Evolutionary conservation across 768 basidiomycete genomes (phyloP), one percentile per base, ranked within the genome.

Genomic region (Auricularia auricula-judae): DNA sequence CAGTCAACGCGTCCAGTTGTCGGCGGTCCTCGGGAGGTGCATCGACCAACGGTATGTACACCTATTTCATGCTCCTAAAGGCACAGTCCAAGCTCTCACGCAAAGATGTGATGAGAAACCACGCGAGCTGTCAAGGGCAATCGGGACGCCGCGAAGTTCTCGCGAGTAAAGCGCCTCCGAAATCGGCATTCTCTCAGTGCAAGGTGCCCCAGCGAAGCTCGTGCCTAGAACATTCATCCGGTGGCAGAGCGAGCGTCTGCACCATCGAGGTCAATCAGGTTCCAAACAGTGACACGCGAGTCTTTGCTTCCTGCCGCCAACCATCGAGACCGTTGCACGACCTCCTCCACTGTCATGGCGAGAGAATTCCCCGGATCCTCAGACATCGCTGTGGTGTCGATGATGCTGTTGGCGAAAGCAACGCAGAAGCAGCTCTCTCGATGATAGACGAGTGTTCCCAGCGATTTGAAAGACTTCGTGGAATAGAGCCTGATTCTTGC

Each of bases 371-470:
- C 70, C 3, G 59, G 67, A 11, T 63, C 66, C 29, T 65, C 65
- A 33, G 67, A 58, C 3, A 66, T 67, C 33, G 65, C 64, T 21
- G 62, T 44, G 11, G 39, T 35, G 16, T 34, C 16, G 43, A n/a
- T 11, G 33, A 39, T 60, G 53, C 16, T 18, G 68, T 66, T 14
- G 11, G 88, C 86, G 71, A 98, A 98, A 3, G 84, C 80, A 21
- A 97, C 68, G 3, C 84, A 80, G 68, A 95, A 90, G 65, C 90
- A 88, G 14, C 81, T 82, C 8, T 82, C 80, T 67, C 91, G 89
- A 77, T 98, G 96, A 71, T 92, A 91, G 33, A 78, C 78, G 5
- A 98, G 79, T 3, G 87, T 88, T 4, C 96, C 96, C 5, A 99
- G 86, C 0, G 88, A 75, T 68, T 91, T 94, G 73, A 93, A 80